Percentiles rank a stretch among this genome's conserved stretches.
These are phyloP conservation scores for Dactylellina haptotyla DNA, from an alignment of 2,329 filamentous ascomycete species.

Conservation along the genomic window DNA sequence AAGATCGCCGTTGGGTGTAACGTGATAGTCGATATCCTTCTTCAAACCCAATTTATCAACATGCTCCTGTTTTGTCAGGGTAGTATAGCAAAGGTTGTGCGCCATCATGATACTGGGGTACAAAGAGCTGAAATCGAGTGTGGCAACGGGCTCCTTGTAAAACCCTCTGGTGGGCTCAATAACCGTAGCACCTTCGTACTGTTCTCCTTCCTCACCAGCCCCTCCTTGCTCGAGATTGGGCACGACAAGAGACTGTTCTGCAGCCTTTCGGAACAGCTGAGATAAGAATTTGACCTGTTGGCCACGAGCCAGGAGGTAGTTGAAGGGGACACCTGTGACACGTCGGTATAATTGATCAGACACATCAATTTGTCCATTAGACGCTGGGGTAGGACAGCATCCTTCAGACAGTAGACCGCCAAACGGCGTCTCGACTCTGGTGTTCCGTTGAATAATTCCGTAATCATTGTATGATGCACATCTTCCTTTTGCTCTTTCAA, in stretches of 20 bases:
- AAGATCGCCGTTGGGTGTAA: slow-evolving; percentile 92
- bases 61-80: slow-evolving; percentile 79
- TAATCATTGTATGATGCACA: slow-evolving; percentile 99
- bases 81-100: slow-evolving; percentile 98
- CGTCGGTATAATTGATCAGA: slow-evolving; percentile 99
- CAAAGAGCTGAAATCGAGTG: slow-evolving; percentile 96
- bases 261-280: slow-evolving; percentile 92
- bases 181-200: slow-evolving; percentile 97
- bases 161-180: slow-evolving; percentile 94
- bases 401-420: slow-evolving; percentile 95
- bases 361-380: slow-evolving; percentile 98
- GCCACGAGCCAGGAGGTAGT: slow-evolving; percentile 86
- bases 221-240: slow-evolving; percentile 78
- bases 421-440: slow-evolving; percentile 89
- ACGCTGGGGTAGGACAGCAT: slow-evolving; percentile 92
- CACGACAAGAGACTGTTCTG: slow-evolving; percentile 92
- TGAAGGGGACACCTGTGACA: slow-evolving; percentile 98
- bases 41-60: slow-evolving; percentile 79
- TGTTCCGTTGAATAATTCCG: slow-evolving; percentile 95
- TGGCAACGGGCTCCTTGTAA: slow-evolving; percentile 94
- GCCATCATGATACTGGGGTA: slow-evolving; percentile 99
- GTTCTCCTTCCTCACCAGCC: slow-evolving; percentile 73
- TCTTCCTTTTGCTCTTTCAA: slow-evolving; percentile 98
- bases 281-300: slow-evolving; percentile 99
- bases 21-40: slow-evolving; percentile 94